Base-by-base conservation (phyloP, 2,329 filamentous ascomycete species). In the Biscogniauxia marginata region DNA sequence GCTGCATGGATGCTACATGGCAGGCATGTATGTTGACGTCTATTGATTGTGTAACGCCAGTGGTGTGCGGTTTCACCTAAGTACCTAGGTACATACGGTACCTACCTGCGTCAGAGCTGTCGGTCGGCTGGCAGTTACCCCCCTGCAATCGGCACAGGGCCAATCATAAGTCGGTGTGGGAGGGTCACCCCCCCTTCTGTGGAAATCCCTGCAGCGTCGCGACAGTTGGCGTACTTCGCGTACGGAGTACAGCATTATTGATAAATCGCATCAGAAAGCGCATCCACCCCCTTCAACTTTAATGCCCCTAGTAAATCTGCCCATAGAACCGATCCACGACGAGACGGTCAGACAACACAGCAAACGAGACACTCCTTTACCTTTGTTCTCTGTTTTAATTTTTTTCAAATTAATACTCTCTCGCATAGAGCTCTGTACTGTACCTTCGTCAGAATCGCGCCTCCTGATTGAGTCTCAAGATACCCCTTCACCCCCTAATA, bases 211-310 rank as follows among this genome's bases (percentile, higher is more conserved):
- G 55, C 54, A 49, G 55, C 53, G 64, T 67, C 65, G 66, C 65
- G 65, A 65, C 64, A 57, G 52, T 53, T 63, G 60, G 58, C 56
- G 56, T 60, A 24, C 52, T 57, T 63, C 61, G 64, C 63, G 64
- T 66, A 54, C 50, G 56, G 56, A 53, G 54, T 56, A 53, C 47
- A 55, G 44, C 30, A 50, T 59, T 52, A 52, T 39, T 49, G 52
- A 54, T 43, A 34, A 21, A n/a, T 24, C 18, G 23, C 53, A 59
- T 45, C 24, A 49, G 46, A 59, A 49, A 54, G 34, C 49, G 49
- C 53, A 46, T 53, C 49, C 30, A 51, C 57, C 51, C n/a, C 52
- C 57, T 59, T 56, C 39, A 24, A 50, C 24, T 54, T 43, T 53
- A 50, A 34, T 56, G 49, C 52, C 51, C 54, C 25, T 54, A 48